A percentile compares a stretch with the other conserved stretches of the same genome.
Evolutionary conservation across 306 rosid species (phyloP).

Genomic region (Cicer yamashitae): DNA sequence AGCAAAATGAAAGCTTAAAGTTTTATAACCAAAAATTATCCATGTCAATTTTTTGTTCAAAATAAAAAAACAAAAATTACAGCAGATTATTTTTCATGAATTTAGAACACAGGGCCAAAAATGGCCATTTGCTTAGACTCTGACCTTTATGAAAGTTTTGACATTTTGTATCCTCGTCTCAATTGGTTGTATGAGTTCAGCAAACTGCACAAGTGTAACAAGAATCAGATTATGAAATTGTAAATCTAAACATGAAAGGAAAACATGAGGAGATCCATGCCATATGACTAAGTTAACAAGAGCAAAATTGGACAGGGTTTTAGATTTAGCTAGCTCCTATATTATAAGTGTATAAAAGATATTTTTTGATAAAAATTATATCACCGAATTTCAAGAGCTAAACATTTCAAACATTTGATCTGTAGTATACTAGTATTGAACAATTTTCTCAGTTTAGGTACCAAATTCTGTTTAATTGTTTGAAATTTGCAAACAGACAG

Average conservation of each 20-base stretch:
- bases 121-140: neutral
- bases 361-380: neutral
- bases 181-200: constrained; percentile 80
- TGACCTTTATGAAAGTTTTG: constrained; percentile 79
- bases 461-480: constrained; percentile 20
- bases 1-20: constrained; percentile 25
- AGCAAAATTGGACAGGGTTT: constrained; percentile 8
- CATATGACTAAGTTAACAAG: constrained; percentile 11
- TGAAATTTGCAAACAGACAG: neutral
- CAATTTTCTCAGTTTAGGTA: neutral
- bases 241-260: constrained; percentile 34
- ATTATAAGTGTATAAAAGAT: constrained; percentile 9
- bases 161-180: constrained; percentile 74
- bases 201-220: constrained; percentile 59
- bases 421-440: neutral
- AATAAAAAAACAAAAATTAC: neutral
- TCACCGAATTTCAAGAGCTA: constrained; percentile 23
- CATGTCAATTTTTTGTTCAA: neutral
- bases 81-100: neutral
- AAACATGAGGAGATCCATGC: neutral
- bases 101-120: neutral
- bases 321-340: constrained; percentile 3
- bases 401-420: constrained; percentile 14
- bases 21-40: constrained; percentile 17
- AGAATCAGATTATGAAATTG: constrained; percentile 2